Evolutionary conservation across 345 rosid genomes (phyloP).

Genomic region (Rhodomyrtus tomentosa): DNA sequence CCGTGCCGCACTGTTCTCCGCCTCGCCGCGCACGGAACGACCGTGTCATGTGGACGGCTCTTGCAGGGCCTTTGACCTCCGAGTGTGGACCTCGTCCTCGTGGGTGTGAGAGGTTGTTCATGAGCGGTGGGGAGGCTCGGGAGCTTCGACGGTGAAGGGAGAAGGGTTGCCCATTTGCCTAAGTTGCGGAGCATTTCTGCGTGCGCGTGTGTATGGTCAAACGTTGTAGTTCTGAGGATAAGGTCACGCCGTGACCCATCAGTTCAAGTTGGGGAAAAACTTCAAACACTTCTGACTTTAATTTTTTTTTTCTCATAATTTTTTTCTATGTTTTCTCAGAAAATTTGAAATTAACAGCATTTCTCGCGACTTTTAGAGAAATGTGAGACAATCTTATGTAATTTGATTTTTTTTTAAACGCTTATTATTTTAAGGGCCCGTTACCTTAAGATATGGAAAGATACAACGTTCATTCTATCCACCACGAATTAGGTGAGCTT

Average conservation of each 20-base stretch:
- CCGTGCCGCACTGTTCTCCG: slow-evolving; percentile 39
- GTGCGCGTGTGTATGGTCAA: background rate
- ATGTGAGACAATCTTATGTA: background rate
- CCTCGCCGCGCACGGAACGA: slow-evolving; percentile 20
- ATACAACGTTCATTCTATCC: background rate
- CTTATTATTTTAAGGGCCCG: background rate
- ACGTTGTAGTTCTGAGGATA: background rate
- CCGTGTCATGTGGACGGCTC: background rate
- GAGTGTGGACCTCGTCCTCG: background rate
- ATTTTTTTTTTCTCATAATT: background rate
- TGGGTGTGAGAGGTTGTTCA: background rate
- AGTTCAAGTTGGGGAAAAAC: background rate
- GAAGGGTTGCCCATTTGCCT: background rate
- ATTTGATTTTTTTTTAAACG: background rate
- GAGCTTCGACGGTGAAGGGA: background rate
- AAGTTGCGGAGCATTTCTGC: background rate
- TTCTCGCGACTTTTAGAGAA: background rate
- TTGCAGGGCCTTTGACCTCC: background rate
- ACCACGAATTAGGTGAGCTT: background rate
- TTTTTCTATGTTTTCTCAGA: background rate
- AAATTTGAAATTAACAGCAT: background rate
- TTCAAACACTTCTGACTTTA: background rate
- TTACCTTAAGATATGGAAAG: background rate
- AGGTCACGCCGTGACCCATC: background rate
- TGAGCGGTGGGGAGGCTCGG: background rate